phyloP scores from a whole-genome alignment of 768 basidiomycete genomes.

The Suillus discolor region DNA sequence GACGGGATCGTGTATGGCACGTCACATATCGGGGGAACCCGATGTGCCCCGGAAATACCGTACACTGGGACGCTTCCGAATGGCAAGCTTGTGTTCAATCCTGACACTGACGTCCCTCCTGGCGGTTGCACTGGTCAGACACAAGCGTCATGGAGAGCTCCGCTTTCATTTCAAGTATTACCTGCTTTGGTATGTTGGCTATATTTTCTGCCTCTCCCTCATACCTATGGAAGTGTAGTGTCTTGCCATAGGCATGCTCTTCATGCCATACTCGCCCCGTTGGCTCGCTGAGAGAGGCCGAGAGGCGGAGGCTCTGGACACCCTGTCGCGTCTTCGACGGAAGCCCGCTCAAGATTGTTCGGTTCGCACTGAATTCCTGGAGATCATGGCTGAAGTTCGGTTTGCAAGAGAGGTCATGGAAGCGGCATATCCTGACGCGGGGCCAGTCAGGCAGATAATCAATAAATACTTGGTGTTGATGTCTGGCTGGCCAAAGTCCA shows the following conservation, averaged over 20 bases:
- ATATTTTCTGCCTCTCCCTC: constrained; percentile 6
- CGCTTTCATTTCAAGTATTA: constrained; percentile 39
- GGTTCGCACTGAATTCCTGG: constrained; percentile 41
- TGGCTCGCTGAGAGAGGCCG: constrained; percentile 43
- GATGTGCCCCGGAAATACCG: constrained; percentile 29
- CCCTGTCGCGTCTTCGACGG: constrained; percentile 37
- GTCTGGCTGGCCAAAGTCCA: constrained; percentile 33
- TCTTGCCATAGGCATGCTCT: constrained; percentile 33
- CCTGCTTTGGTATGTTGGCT: constrained; percentile 36
- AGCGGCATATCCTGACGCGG: constrained; percentile 24
- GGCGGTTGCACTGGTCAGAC: constrained; percentile 34
- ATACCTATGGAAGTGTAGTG: constrained; percentile 20
- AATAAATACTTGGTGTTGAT: constrained; percentile 29
- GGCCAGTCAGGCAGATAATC: constrained; percentile 17
- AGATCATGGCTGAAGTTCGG: constrained; percentile 40
- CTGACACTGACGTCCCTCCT: constrained; percentile 30
- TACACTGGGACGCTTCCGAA: constrained; percentile 34
- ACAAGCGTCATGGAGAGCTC: constrained; percentile 37
- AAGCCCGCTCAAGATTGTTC: constrained; percentile 32
- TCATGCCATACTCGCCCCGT: constrained; percentile 46
- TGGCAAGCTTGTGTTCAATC: constrained; percentile 32
- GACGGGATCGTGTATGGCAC: constrained; percentile 37
- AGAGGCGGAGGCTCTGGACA: constrained; percentile 36
- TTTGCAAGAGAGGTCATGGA: constrained; percentile 26
- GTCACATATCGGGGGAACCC: constrained; percentile 36